Percentiles rank a stretch among this genome's conserved stretches.
phyloP scores from a whole-genome alignment of 305 asterid genomes.

The Andrographis paniculata region DNA sequence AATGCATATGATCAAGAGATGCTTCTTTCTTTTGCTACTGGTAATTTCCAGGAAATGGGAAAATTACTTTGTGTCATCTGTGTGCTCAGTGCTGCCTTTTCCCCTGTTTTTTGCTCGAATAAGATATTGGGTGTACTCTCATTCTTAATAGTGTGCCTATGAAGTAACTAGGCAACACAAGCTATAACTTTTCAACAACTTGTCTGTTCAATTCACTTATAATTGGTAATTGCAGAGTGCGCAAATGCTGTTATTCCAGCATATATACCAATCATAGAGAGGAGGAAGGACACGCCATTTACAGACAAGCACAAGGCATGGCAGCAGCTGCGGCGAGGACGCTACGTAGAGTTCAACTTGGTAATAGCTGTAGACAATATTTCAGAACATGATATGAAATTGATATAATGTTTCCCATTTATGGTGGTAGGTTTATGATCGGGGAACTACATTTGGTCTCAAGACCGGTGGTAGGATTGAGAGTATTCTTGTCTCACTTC shows the following conservation, averaged over 20 bases:
- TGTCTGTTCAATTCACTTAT: slow-evolving; percentile 2
- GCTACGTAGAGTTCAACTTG: slow-evolving; percentile 95
- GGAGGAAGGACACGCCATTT: slow-evolving; percentile 77
- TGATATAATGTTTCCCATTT: slow-evolving; percentile 16
- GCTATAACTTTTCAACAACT: too few relatives aligned
- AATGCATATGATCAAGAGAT: slow-evolving; percentile 88
- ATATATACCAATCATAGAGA: slow-evolving; percentile 80
- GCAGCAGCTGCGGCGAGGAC: slow-evolving; percentile 99
- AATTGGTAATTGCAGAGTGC: slow-evolving; percentile 63
- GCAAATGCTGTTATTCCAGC: slow-evolving; percentile 94
- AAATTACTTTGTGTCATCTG: too few relatives aligned
- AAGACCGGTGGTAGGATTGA: slow-evolving; percentile 99
- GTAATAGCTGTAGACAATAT: slow-evolving; percentile 27
- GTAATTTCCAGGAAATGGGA: slow-evolving; percentile 34
- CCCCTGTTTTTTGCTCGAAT: neutral
- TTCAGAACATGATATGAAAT: slow-evolving; percentile 10
- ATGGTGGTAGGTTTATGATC: slow-evolving; percentile 72
- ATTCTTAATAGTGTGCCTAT: too few relatives aligned
- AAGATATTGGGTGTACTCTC: too few relatives aligned
- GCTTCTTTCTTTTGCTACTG: slow-evolving; percentile 95
- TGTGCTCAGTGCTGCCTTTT: neutral
- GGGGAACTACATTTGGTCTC: slow-evolving; percentile 98
- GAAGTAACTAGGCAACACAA: too few relatives aligned
- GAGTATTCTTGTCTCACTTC: slow-evolving; percentile 97
- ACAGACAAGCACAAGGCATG: slow-evolving; percentile 72